phyloP scores from a whole-genome alignment of 2,329 filamentous ascomycete species.

The Fusarium coicis region DNA sequence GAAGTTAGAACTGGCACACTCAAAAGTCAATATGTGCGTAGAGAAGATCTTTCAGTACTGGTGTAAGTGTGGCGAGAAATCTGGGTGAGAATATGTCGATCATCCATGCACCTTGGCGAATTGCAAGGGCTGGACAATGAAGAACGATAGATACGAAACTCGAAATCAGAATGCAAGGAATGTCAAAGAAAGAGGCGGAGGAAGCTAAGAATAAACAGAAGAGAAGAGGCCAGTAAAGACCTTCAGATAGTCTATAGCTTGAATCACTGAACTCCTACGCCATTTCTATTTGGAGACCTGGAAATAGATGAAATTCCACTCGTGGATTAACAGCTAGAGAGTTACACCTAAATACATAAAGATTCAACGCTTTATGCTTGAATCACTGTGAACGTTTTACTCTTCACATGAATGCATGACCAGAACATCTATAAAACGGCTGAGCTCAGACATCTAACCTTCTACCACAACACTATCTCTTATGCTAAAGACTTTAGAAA shows the following conservation, averaged over 20 bases:
- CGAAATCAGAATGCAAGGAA: neutral
- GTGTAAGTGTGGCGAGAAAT: neutral
- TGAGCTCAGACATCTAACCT: neutral
- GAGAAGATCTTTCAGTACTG: neutral
- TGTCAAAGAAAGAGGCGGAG: neutral
- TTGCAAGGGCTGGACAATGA: neutral
- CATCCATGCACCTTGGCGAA: neutral
- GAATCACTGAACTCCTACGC: neutral
- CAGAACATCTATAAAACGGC: neutral
- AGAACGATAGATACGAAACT: neutral
- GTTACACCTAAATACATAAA: neutral
- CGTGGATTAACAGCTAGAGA: too few species aligned
- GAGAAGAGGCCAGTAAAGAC: neutral
- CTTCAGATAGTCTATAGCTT: accelerated
- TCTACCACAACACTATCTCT: accelerated
- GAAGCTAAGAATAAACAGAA: neutral
- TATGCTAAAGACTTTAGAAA: accelerated
- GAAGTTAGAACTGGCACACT: too few species aligned
- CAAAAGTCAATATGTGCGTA: neutral
- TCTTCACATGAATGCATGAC: neutral
- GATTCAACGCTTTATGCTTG: neutral
- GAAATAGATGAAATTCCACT: neutral
- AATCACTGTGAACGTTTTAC: neutral
- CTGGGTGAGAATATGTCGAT: neutral
- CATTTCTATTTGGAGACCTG: accelerated